Evolutionary conservation across 805 yeast genomes (phyloP).

Genomic region (Candida qinlingensis): DNA sequence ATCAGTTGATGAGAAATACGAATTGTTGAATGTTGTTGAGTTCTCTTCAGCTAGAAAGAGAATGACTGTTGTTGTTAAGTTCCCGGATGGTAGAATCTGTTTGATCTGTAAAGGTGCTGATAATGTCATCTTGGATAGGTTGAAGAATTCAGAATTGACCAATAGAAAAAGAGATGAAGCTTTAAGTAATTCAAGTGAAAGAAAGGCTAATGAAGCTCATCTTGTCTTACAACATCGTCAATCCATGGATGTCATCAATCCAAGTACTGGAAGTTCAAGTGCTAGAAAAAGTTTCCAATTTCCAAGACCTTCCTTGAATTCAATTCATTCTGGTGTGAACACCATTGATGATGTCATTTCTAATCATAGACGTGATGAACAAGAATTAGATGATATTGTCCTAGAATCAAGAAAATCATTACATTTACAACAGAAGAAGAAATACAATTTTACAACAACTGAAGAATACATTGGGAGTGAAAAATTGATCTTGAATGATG

Average conservation of each 20-base stretch:
- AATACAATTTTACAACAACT: constrained; percentile 33
- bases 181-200: constrained; percentile 45
- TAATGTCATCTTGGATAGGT: constrained; percentile 73
- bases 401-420: constrained; percentile 50
- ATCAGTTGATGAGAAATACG: constrained; percentile 63
- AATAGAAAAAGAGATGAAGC: constrained; percentile 60
- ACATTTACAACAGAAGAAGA: constrained; percentile 52
- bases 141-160: constrained; percentile 57
- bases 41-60: constrained; percentile 85
- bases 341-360: constrained; percentile 48
- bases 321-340: constrained; percentile 22
- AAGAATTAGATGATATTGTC: constrained; percentile 50
- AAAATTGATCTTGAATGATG: constrained; percentile 60
- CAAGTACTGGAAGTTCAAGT: constrained; percentile 14
- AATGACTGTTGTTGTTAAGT: constrained; percentile 81
- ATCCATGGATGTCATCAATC: constrained; percentile 33
- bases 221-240: constrained; percentile 53
- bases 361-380: constrained; percentile 38
- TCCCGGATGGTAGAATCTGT: constrained; percentile 73
- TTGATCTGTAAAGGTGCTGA: constrained; percentile 95
- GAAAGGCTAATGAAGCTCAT: constrained; percentile 78
- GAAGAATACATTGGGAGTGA: constrained; percentile 45
- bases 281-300: constrained; percentile 30
- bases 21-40: constrained; percentile 75
- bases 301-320: constrained; percentile 26